A percentile compares a stretch with the other conserved stretches of the same genome.
Conservation (phyloP, 2,329 filamentous ascomycete genomes). For the Hymenoscyphus salicellus region DNA sequence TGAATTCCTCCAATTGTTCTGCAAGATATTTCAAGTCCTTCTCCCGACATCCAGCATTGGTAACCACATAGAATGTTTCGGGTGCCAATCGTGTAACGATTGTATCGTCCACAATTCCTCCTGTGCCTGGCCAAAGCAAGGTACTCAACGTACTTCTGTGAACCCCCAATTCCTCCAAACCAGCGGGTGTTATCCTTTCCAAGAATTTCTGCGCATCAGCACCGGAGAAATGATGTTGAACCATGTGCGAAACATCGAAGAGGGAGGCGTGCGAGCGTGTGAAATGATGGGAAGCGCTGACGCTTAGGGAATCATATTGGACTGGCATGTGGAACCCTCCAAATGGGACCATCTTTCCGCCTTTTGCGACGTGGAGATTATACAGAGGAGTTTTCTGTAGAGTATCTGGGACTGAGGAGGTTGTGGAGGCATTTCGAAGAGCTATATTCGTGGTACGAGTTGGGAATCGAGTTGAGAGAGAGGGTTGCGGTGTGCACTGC, state of each 20-base stretch:
- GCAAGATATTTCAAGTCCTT: slow-evolving; percentile 81
- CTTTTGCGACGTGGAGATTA: slow-evolving; percentile 71
- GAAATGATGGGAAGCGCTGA: slow-evolving; percentile 84
- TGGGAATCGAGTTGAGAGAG: slow-evolving; percentile 4
- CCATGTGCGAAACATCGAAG: slow-evolving; percentile 98
- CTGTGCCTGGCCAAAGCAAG: slow-evolving; percentile 73
- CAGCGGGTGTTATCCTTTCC: slow-evolving; percentile 77
- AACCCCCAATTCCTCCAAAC: slow-evolving; percentile 58
- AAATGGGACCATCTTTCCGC: slow-evolving; percentile 95
- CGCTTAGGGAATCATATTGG: slow-evolving; percentile 74
- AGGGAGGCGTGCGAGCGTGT: slow-evolving; percentile 84
- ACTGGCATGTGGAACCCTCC: slow-evolving; percentile 91
- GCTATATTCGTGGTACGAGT: slow-evolving; percentile 6
- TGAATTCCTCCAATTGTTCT: slow-evolving; percentile 63
- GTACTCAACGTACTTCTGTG: slow-evolving; percentile 81
- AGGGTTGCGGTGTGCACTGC: slow-evolving; percentile 13
- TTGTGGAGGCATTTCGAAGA: slow-evolving; percentile 13
- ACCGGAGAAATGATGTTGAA: slow-evolving; percentile 81
- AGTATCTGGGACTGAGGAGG: slow-evolving; percentile 22
- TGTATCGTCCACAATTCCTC: slow-evolving; percentile 92
- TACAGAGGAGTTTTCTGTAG: slow-evolving; percentile 70
- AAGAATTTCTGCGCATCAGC: slow-evolving; percentile 78
- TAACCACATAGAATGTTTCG: slow-evolving; percentile 85
- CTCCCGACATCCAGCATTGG: slow-evolving; percentile 86
- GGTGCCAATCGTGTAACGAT: slow-evolving; percentile 78